Evolutionary conservation across 805 yeast genomes (phyloP).

Genomic region (Candida krabiensis): DNA sequence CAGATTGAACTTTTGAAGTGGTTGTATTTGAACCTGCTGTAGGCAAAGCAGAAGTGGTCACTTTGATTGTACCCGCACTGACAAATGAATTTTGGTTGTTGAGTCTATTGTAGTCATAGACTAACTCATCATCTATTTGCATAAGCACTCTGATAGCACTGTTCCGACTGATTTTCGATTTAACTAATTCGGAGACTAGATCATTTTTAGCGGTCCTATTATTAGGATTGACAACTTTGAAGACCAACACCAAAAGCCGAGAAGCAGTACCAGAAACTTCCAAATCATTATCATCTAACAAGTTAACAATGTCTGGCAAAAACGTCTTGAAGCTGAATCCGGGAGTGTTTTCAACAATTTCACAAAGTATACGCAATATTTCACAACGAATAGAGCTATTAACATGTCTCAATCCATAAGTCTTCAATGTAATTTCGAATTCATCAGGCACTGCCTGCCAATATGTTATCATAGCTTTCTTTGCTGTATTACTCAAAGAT

Average conservation of each 20-base stretch:
- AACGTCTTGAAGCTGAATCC: slow-evolving; percentile 35
- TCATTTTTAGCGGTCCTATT: slow-evolving; percentile 44
- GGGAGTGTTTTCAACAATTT: slow-evolving; percentile 37
- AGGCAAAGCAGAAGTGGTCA: slow-evolving; percentile 19
- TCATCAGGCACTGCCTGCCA: slow-evolving; percentile 52
- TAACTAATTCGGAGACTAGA: slow-evolving; percentile 40
- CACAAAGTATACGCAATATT: slow-evolving; percentile 44
- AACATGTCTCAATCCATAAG: slow-evolving; percentile 42
- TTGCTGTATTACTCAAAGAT: slow-evolving; percentile 42
- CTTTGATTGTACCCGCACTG: slow-evolving; percentile 29
- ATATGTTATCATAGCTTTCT: slow-evolving; percentile 50
- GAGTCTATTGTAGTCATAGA: slow-evolving; percentile 16
- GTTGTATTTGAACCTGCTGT: neutral
- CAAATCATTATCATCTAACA: slow-evolving; percentile 19
- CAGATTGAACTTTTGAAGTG: neutral
- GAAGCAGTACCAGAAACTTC: slow-evolving; percentile 19
- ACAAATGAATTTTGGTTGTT: slow-evolving; percentile 23
- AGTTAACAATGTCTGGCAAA: slow-evolving; percentile 24
- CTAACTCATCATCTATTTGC: slow-evolving; percentile 31
- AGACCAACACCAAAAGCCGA: slow-evolving; percentile 36
- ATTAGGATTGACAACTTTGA: slow-evolving; percentile 32
- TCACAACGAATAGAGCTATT: slow-evolving; percentile 41
- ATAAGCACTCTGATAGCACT: slow-evolving; percentile 27
- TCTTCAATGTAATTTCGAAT: slow-evolving; percentile 46
- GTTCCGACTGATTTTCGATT: slow-evolving; percentile 31